Base-by-base conservation (phyloP, 768 basidiomycete species). In the Lentinula sp. region DNA sequence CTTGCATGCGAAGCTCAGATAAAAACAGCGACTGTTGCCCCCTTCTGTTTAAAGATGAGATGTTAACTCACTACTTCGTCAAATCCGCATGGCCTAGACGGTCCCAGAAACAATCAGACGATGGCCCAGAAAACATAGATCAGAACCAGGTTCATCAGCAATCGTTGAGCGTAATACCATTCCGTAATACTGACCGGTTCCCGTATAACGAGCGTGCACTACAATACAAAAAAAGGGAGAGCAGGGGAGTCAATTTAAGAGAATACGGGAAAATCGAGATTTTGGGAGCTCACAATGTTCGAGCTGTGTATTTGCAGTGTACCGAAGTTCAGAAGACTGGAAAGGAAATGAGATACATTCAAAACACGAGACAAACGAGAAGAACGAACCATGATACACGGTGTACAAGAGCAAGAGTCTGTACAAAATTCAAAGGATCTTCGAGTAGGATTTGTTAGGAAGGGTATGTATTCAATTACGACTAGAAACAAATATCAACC, bases 131-230 rank as follows among this genome's bases (percentile, higher is more conserved):
- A 18, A 9, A 48, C 6, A 56, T 13, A 33, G 20, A 33, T 50
- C 15, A 39, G 52, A 59, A 45, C 42, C 37, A 57, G 9, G 20
- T 41, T 39, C 51, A 35, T 16, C 48, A 36, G 23, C 20, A 52
- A 61, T 16, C 36, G 43, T 59, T 12, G 23, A 51, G 50, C 20
- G 1, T 0, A 23, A 9, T 51, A 51, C 23, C 28, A 16, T 12
- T 43, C 37, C 10, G n/a, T 2, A 15, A 23, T 58, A 79, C 86
- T 50, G 65, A 93, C 92, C 94, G 42, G 96, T 99, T 46, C 96
- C 96, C 28, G 93, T 94, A 71, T 97, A 97, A 60, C 95, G 85
- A 67, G 95, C 93, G 72, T 98, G 95, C 64, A 98, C 95, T 97
- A 64, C 51, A 61, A 63, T 63, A 66, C 52, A 62, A 52, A 59